Evolutionary conservation across 2,329 filamentous ascomycete species (phyloP).

Genomic region (Penicillium sp.): DNA sequence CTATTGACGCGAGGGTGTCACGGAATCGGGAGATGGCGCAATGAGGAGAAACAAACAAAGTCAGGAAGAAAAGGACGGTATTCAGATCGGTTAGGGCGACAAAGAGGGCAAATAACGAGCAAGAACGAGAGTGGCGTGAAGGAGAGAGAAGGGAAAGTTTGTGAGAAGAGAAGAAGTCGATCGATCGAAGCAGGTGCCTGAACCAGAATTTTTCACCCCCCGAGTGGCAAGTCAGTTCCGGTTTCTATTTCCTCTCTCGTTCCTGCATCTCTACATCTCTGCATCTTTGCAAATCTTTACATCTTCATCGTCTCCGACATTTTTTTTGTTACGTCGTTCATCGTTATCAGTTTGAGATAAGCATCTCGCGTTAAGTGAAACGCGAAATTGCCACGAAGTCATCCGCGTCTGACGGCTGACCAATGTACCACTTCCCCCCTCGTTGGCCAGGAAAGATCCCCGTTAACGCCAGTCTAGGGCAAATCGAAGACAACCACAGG

Average conservation of each 20-base stretch:
- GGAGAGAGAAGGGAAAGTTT: background rate
- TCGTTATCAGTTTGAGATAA: constrained; percentile 16
- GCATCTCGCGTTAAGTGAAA: constrained; percentile 44
- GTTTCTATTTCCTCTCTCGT: no score
- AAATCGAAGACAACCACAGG: constrained; percentile 27
- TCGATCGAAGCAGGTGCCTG: constrained; percentile 19
- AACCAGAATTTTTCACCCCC: constrained; percentile 24
- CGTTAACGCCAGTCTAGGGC: background rate
- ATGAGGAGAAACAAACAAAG: background rate
- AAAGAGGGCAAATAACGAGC: background rate
- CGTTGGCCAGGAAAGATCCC: background rate
- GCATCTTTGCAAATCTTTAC: no score
- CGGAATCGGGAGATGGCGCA: background rate
- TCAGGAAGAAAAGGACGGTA: background rate
- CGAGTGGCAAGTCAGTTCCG: background rate
- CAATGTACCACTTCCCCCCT: constrained; percentile 2
- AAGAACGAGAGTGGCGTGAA: background rate
- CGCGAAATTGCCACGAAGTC: constrained; percentile 44
- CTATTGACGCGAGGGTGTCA: background rate
- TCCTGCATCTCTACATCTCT: no score
- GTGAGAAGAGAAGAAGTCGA: constrained; percentile 7
- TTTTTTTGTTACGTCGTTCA: no score
- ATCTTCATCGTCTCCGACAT: background rate
- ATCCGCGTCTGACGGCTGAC: constrained; percentile 10
- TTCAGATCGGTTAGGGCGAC: background rate